phyloP scores from a whole-genome alignment of 139 green algal genomes.

The Eudorina sp. region DNA sequence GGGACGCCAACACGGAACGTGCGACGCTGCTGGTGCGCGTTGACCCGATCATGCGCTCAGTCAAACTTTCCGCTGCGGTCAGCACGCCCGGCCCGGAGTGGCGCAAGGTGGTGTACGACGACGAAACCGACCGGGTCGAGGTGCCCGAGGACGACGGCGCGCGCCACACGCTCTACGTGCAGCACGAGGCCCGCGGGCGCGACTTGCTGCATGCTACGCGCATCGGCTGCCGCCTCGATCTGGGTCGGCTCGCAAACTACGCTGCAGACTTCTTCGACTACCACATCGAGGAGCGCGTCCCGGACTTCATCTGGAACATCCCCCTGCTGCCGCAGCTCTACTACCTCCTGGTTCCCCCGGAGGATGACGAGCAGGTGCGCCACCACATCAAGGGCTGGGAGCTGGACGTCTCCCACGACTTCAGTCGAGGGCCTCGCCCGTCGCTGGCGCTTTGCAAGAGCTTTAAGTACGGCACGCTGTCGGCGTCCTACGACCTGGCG shows the following conservation, averaged over 20 bases:
- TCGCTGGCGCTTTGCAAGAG: conserved; percentile 63
- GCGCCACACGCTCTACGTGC: conserved; percentile 59
- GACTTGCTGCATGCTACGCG: conserved; percentile 57
- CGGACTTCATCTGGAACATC: conserved; percentile 61
- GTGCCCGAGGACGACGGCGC: conserved; percentile 54
- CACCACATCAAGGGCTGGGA: conserved; percentile 62
- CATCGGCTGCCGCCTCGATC: conserved; percentile 58
- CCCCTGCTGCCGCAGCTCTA: conserved; percentile 53
- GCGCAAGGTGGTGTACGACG: conserved; percentile 60
- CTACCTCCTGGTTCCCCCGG: conserved; percentile 56
- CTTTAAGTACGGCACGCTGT: conserved; percentile 32
- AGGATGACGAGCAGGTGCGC: conserved; percentile 62
- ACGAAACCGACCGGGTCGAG: conserved; percentile 57
- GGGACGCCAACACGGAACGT: conserved; percentile 54
- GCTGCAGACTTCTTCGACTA: conserved; percentile 45
- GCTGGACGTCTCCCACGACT: conserved; percentile 63
- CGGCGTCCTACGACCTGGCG: conserved; percentile 53
- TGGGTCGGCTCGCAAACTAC: conserved; percentile 65
- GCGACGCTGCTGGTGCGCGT: conserved; percentile 58
- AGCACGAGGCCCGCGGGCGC: conserved; percentile 53
- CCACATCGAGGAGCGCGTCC: conserved; percentile 54
- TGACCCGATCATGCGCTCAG: conserved; percentile 60
- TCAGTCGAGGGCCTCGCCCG: conserved; percentile 26
- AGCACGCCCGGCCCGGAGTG: conserved; percentile 51
- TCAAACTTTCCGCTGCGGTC: conserved; percentile 51